Conservation (phyloP, 1,139 yeast species). For the Zhuliangozyma parablackwelliae region DNA sequence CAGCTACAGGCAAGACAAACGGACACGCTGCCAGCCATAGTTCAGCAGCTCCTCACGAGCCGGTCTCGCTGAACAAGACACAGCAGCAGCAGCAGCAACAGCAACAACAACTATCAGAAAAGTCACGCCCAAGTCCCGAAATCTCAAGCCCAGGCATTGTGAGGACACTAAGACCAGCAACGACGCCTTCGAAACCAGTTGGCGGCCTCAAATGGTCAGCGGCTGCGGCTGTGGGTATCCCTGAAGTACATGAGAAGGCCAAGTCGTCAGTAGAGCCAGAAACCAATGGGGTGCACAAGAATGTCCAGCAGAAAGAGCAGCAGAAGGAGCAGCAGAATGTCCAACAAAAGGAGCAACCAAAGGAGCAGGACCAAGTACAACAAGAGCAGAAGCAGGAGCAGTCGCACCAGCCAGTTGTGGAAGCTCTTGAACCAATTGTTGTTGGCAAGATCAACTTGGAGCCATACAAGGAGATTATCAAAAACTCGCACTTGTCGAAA, state of each 20-base stretch:
- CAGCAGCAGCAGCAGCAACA: conserved; percentile 1
- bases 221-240: conserved; percentile 45
- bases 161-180: conserved; percentile 61
- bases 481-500: conserved; percentile 27
- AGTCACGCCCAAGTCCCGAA: conserved; percentile 16
- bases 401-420: neutral
- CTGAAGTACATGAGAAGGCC: conserved; percentile 6
- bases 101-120: neutral
- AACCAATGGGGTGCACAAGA: conserved; percentile 3
- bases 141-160: conserved; percentile 29
- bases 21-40: neutral
- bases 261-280: conserved; percentile 2
- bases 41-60: neutral
- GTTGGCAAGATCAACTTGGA: conserved; percentile 7
- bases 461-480: conserved; percentile 20
- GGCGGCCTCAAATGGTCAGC: conserved; percentile 69
- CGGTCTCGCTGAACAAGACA: neutral
- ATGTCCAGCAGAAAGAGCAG: conserved; percentile 1
- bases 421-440: neutral
- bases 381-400: conserved; percentile 1
- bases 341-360: conserved; percentile 1
- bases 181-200: conserved; percentile 60
- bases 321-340: conserved; percentile 1
- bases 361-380: neutral
- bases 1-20: neutral